Evolutionary conservation across 2,329 filamentous ascomycete species (phyloP).

Genomic region (Magnaporthiopsis poae): DNA sequence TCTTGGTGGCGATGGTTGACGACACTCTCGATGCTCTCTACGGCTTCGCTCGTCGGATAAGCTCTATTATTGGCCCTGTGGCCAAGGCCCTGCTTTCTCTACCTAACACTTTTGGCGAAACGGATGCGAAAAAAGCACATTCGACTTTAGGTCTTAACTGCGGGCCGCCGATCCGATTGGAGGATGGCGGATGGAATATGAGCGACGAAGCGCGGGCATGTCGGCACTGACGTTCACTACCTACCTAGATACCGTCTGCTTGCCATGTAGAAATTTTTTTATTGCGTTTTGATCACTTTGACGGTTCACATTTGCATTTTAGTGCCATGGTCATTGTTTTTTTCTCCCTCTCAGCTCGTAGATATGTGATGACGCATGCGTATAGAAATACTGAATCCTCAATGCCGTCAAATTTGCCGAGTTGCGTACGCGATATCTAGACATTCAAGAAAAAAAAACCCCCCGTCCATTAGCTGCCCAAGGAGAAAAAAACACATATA

Average conservation of each 20-base stretch:
- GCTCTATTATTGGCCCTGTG: neutral
- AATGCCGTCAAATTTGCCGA: too few relatives aligned
- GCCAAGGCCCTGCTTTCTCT: neutral
- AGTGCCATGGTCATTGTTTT: too few relatives aligned
- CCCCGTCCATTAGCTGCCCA: too few relatives aligned
- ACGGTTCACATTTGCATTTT: too few relatives aligned
- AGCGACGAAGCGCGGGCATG: slow-evolving; percentile 3
- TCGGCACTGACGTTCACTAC: slow-evolving; percentile 3
- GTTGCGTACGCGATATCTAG: too few relatives aligned
- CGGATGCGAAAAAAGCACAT: neutral
- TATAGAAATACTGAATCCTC: too few relatives aligned
- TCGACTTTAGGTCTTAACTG: neutral
- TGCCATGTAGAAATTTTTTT: slow-evolving; percentile 7
- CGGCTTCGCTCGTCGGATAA: slow-evolving; percentile 1
- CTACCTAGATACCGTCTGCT: slow-evolving; percentile 6
- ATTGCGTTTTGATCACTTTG: slow-evolving; percentile 1
- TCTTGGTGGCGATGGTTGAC: slow-evolving; percentile 35
- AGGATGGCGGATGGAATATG: neutral
- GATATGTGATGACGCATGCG: too few relatives aligned
- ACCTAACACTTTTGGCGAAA: neutral
- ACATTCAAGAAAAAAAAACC: too few relatives aligned
- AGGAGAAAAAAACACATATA: too few relatives aligned
- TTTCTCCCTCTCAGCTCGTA: too few relatives aligned
- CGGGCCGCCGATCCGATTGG: neutral
- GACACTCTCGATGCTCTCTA: slow-evolving; percentile 12